phyloP scores from a whole-genome alignment of 169 alveolate species.

The Plasmodium gallinaceum region DNA sequence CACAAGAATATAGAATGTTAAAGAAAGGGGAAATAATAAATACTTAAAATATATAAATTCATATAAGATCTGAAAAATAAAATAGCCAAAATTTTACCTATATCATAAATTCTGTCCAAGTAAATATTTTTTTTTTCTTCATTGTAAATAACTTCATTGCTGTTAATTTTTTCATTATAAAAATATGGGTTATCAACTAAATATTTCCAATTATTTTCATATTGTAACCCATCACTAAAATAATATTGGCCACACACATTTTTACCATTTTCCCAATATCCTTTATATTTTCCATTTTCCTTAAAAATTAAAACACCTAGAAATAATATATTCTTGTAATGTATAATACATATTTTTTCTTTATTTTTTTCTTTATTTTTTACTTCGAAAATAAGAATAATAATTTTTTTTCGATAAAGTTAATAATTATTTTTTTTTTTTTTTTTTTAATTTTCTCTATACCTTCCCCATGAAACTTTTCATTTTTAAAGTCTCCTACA shows the following conservation, averaged over 20 bases:
- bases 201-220: slow-evolving; percentile 51
- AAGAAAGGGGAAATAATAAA: too few relatives aligned
- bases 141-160: slow-evolving; percentile 29
- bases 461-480: slow-evolving; percentile 69
- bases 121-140: slow-evolving; percentile 48
- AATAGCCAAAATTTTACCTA: slow-evolving; percentile 13
- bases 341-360: neutral
- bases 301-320: slow-evolving; percentile 48
- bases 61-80: neutral
- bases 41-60: neutral
- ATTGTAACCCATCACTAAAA: slow-evolving; percentile 57
- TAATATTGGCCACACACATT: slow-evolving; percentile 31
- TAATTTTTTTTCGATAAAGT: too few relatives aligned
- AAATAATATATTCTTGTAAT: neutral
- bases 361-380: neutral
- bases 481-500: slow-evolving; percentile 56
- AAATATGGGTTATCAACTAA: slow-evolving; percentile 54
- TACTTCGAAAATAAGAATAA: neutral
- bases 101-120: slow-evolving; percentile 40
- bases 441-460: neutral
- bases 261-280: slow-evolving; percentile 68
- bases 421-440: too few relatives aligned
- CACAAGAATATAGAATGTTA: neutral
- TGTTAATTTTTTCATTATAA: slow-evolving; percentile 47
- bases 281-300: slow-evolving; percentile 48